Evolutionary conservation across 2,329 filamentous ascomycete genomes (phyloP), one percentile per base, ranked within the genome.

Genomic region (Phialocephala subalpina): DNA sequence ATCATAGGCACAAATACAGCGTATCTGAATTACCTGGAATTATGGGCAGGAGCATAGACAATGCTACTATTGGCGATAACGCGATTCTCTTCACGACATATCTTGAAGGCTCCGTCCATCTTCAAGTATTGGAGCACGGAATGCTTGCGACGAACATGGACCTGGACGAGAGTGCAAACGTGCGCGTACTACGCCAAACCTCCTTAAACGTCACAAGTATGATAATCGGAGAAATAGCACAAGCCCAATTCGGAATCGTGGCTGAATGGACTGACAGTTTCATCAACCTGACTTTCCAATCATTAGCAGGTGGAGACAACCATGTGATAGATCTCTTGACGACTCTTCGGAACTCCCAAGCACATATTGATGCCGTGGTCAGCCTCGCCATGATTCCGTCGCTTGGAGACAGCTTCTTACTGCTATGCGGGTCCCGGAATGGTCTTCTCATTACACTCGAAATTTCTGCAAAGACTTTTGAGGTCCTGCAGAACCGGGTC

Each of bases 401-500:
- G 2, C 35, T 52, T 8, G 20, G 60, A 33, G 62, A 65, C 9
- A 58, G 62, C 20, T 47, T 76, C 16, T 59, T 67, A 11, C 27
- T 76, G 12, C 58, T 76, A 7, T 75, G 74, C 56, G 75, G 75
- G 20, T 75, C 74, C 36, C 68, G 72, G 16, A 75, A 74, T 61
- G 75, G 75, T 4, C 62, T 70, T n/a, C 47, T 75, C 2, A 38
- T 73, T n/a, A 72, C 67, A 5, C 47, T 74, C 25, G 60, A 73
- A 22, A 57, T 75, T 27, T 38, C 68, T 45, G 58, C 64, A 12
- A 65, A 7, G 4, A 60, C 33, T 33, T 57, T 71, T 18, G 36
- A 64, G 18, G 58, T 73, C 11, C 12, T 58, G 12, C 59, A 59
- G 9, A 70, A 61, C n/a, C 62, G 59, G 20, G 68, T 49, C 56